Evolutionary conservation across 306 rosid genomes (phyloP).

Genomic region (Castanopsis chinensis): DNA sequence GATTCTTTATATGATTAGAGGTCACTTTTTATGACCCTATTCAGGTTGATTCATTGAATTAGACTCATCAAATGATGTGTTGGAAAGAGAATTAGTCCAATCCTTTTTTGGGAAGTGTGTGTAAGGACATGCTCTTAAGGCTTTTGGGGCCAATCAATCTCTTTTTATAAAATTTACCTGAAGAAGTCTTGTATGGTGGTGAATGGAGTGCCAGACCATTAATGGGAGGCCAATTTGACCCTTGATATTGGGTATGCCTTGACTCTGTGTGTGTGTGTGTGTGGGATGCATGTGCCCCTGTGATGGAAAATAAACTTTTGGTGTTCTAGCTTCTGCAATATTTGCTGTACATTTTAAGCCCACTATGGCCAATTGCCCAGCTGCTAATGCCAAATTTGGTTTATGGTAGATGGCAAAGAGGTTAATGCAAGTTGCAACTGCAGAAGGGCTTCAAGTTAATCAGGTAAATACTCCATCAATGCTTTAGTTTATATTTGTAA

Average conservation of each 20-base stretch:
- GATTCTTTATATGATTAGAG: too few relatives aligned
- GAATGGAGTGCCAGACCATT: background rate
- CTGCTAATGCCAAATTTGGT: constrained; percentile 21
- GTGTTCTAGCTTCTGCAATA: background rate
- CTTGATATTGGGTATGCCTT: background rate
- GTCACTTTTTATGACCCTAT: too few relatives aligned
- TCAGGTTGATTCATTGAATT: too few relatives aligned
- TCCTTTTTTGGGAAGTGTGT: background rate
- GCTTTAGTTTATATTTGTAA: constrained; percentile 20
- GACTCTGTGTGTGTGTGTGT: background rate
- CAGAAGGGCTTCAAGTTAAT: constrained; percentile 85
- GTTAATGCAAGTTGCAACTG: constrained; percentile 72
- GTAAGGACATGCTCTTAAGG: too few relatives aligned
- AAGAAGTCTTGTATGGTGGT: background rate
- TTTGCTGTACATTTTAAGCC: background rate
- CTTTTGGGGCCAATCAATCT: background rate
- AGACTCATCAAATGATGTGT: too few relatives aligned
- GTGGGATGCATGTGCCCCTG: background rate
- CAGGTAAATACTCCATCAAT: constrained; percentile 49
- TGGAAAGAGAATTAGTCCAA: too few relatives aligned
- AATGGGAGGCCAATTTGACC: background rate
- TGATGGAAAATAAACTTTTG: background rate
- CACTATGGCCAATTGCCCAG: background rate
- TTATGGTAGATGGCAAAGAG: constrained; percentile 84
- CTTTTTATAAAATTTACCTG: background rate